Conservation (phyloP, 2,329 filamentous ascomycete genomes). For the Microcyclospora pomicola region DNA sequence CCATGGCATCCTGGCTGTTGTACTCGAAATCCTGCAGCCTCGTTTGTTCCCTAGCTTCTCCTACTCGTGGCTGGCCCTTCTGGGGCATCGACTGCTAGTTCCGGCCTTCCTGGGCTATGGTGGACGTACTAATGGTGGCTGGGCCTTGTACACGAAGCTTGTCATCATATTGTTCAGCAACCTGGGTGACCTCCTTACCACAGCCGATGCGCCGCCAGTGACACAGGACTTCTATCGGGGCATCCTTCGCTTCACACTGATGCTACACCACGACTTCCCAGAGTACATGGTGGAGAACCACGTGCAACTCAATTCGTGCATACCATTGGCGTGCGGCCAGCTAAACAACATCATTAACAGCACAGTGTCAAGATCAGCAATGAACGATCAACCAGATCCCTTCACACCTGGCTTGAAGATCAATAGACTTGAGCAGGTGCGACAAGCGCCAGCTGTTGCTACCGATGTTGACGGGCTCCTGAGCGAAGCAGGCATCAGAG, state of each 20-base stretch:
- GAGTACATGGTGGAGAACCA: slow-evolving; percentile 86
- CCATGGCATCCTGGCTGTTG: slow-evolving; percentile 55
- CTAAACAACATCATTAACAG: slow-evolving; percentile 78
- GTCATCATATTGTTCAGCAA: slow-evolving; percentile 36
- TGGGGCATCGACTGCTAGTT: slow-evolving; percentile 76
- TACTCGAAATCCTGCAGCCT: slow-evolving; percentile 62
- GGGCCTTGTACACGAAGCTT: slow-evolving; percentile 60
- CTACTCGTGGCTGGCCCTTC: slow-evolving; percentile 69
- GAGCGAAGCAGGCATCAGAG: slow-evolving; percentile 38
- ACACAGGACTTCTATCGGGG: slow-evolving; percentile 77
- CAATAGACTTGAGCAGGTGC: slow-evolving; percentile 62
- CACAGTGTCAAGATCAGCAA: slow-evolving; percentile 56
- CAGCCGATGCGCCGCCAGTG: slow-evolving; percentile 51
- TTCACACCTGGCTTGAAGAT: slow-evolving; percentile 61
- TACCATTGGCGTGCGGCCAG: slow-evolving; percentile 74
- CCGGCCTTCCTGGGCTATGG: slow-evolving; percentile 52
- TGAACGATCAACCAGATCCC: slow-evolving; percentile 55
- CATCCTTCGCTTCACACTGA: slow-evolving; percentile 64
- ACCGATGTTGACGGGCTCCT: slow-evolving; percentile 46
- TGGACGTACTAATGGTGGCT: slow-evolving; percentile 40
- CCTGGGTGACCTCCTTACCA: slow-evolving; percentile 67
- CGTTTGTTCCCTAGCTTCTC: slow-evolving; percentile 66
- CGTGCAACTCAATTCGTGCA: slow-evolving; percentile 62
- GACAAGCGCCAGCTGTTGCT: slow-evolving; percentile 50
- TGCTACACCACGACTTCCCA: slow-evolving; percentile 86